Percentiles rank a stretch among this genome's conserved stretches.
Conservation (phyloP, 768 basidiomycete genomes). For the Nevesoporus exiguus region DNA sequence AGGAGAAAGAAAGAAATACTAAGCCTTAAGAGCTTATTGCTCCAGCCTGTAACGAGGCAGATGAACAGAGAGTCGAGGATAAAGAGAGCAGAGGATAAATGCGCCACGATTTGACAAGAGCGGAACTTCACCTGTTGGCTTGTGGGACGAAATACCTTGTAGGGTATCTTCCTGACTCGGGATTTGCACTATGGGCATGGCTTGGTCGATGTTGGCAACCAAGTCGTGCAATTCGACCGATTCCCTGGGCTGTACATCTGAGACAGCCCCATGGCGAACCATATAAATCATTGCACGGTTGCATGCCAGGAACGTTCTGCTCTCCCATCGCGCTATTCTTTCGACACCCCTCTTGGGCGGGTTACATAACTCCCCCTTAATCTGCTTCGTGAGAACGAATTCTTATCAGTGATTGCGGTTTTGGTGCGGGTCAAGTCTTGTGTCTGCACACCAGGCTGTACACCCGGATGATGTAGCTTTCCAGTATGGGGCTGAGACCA, state of each 20-base stretch:
- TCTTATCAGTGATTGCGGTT: too few relatives aligned
- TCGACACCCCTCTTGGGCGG: too few relatives aligned
- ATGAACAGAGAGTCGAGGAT: conserved; percentile 15
- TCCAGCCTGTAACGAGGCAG: conserved; percentile 16
- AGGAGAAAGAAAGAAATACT: conserved; percentile 82
- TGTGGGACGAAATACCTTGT: conserved; percentile 1
- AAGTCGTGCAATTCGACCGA: conserved; percentile 22
- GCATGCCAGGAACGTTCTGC: not conserved
- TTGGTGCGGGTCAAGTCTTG: too few relatives aligned
- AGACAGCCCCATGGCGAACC: not conserved
- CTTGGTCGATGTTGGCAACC: not conserved
- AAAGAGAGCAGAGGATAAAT: conserved; percentile 24
- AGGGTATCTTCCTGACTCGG: conserved; percentile 12
- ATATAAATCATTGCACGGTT: not conserved
- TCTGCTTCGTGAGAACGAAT: too few relatives aligned
- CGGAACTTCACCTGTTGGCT: conserved; percentile 22
- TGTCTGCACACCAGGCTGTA: too few relatives aligned
- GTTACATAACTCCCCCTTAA: too few relatives aligned
- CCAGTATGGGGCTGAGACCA: too few relatives aligned
- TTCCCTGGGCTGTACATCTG: conserved; percentile 1
- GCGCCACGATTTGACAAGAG: conserved; percentile 10
- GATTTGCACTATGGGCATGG: conserved; percentile 10
- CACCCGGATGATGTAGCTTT: too few relatives aligned
- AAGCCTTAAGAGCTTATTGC: conserved; percentile 34
- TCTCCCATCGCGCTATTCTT: not conserved